Evolutionary conservation across 331 rosid genomes (phyloP), one percentile per base, ranked within the genome.

Genomic region (Quercus lobata): DNA sequence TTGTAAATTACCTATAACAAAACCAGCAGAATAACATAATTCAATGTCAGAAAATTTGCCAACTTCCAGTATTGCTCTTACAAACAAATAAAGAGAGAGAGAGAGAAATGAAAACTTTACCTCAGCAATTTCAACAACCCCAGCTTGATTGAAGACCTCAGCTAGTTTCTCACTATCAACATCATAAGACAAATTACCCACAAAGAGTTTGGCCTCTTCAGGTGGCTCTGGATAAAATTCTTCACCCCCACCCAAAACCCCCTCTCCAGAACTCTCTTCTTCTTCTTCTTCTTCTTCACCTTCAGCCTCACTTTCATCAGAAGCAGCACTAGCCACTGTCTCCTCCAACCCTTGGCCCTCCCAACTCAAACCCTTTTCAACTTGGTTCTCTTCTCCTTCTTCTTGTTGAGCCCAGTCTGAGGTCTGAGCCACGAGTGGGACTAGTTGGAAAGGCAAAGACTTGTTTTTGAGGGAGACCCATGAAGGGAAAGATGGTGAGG

Each of bases 171-270:
- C 82, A 69, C 99, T 91, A 29, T 91, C 98, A 72, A 89, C 82
- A 70, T 96, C 97, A 73, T 75, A 96, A 49, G 99, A 94, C 90
- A 96, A 90, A 76, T 96, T 96, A 63, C 99, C 99, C 71, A 90
- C 97, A 71, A 87, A 96, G 16, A 96, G 73, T 78, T 96, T 96
- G 12, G 94, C 91, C 8, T 96, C 98, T 78, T 96, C 98, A 1
- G 89, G 77, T 0, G 96, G 91, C 32, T 91, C 91, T 0, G 66
- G 78, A n/a, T 54, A 89, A 25, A 79, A 35, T 1, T 76, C 85
- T 4, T 61, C 92, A 27, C 81, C 75, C 57, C 73, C 94, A 65
- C 52, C 88, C 72, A 80, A 86, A 70, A 63, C 72, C 4, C 82
- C 91, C 61, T 56, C 96, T 52, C 79, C 91, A 27, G 46, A 79